Percentiles rank a stretch among this genome's conserved stretches.
Conservation (phyloP, 768 basidiomycete species). For the Mycena amicta region DNA sequence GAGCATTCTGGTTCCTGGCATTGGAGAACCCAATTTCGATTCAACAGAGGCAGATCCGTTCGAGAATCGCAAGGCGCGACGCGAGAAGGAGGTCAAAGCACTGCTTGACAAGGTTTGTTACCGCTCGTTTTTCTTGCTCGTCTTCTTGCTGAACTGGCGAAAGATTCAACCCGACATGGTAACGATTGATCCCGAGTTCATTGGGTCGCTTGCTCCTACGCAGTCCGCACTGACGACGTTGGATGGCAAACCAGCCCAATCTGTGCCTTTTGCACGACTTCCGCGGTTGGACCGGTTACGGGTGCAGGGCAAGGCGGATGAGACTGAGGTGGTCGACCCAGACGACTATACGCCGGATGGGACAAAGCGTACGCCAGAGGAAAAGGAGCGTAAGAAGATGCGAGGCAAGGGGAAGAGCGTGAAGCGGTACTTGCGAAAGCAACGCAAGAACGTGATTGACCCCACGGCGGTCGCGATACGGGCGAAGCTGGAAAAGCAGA, state of each 20-base stretch:
- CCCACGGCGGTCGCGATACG: conserved; percentile 74
- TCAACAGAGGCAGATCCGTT: conserved; percentile 93
- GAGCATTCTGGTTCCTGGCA: conserved; percentile 85
- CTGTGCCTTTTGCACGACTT: conserved; percentile 69
- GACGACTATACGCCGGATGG: conserved; percentile 43
- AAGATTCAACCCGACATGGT: conserved; percentile 94
- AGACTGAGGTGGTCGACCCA: conserved; percentile 53
- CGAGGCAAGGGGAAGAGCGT: conserved; percentile 85
- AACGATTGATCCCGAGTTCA: conserved; percentile 74
- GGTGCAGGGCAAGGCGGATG: conserved; percentile 74
- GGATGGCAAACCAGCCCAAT: conserved; percentile 42
- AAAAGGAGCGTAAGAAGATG: conserved; percentile 76
- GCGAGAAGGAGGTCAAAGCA: conserved; percentile 88
- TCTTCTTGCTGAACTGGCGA: too few species aligned
- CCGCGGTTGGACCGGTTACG: conserved; percentile 78
- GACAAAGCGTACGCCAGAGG: conserved; percentile 34
- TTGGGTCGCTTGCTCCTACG: conserved; percentile 69
- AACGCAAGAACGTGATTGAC: conserved; percentile 94
- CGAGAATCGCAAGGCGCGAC: conserved; percentile 77
- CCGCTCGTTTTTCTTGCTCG: too few species aligned
- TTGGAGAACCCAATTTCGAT: conserved; percentile 95
- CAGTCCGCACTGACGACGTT: conserved; percentile 51
- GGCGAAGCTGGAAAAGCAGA: conserved; percentile 64
- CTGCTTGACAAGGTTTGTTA: conserved; percentile 88
- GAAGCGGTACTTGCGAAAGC: conserved; percentile 84